Conservation (phyloP, 768 basidiomycete species). For the Tylopilus sp. region DNA sequence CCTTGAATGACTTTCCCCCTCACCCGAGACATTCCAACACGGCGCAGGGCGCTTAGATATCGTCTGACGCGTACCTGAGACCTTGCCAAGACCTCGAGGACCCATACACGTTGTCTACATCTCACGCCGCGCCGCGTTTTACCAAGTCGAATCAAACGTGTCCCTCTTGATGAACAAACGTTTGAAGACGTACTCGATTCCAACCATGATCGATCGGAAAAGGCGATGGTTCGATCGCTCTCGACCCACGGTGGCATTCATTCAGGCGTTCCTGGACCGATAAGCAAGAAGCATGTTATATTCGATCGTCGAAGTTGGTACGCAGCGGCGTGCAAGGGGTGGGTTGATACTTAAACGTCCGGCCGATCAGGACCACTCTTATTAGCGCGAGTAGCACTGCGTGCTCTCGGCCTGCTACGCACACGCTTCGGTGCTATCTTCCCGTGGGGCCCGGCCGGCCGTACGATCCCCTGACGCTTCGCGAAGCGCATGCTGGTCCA, state of each 20-base stretch:
- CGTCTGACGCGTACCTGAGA: too few relatives aligned
- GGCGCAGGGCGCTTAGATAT: too few relatives aligned
- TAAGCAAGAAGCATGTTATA: background rate
- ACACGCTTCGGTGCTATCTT: background rate
- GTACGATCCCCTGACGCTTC: background rate
- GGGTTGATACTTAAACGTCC: background rate
- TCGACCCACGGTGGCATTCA: background rate
- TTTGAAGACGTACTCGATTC: background rate
- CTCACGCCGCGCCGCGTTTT: too few relatives aligned
- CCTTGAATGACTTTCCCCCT: too few relatives aligned
- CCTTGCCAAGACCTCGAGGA: too few relatives aligned
- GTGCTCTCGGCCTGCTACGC: background rate
- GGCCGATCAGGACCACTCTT: background rate
- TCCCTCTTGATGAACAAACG: background rate
- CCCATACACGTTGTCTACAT: too few relatives aligned
- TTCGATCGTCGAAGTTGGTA: too few relatives aligned
- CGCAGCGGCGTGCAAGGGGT: too few relatives aligned
- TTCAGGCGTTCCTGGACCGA: background rate
- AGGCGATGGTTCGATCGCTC: background rate
- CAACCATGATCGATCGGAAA: too few relatives aligned
- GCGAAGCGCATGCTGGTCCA: background rate
- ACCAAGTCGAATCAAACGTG: too few relatives aligned
- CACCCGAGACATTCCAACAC: too few relatives aligned
- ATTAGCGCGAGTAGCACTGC: background rate
- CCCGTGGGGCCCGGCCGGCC: constrained; percentile 2